Base-by-base conservation (phyloP, 2,329 filamentous ascomycete genomes). In the Ambrosiella beaveri region DNA sequence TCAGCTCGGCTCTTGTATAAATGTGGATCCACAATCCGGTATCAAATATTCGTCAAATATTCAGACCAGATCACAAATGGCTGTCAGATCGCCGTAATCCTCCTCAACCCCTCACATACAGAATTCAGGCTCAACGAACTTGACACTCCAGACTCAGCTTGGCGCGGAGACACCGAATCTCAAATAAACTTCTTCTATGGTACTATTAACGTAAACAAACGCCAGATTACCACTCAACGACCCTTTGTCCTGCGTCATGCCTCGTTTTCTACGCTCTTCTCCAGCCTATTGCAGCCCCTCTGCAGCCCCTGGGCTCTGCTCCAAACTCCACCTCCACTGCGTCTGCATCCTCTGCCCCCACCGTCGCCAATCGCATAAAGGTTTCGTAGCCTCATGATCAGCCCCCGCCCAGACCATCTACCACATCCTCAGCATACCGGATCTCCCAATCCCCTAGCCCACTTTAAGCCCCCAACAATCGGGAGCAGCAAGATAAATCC, bases 401-500 rank as follows among this genome's bases (percentile, higher is more conserved):
- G 3, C 27, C 44, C 44, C 40, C 6, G 11, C 44, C 11, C n/a
- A 15, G 15, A 47, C 44, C 44, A 17, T 17, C n/a, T 8, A 17
- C 8, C 44, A 12, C 44, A 47, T 51, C 55, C 44, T 59, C 51
- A 62, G 61, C 76, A 78, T 7, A 65, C 54, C 58, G 77, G 57
- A 1, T 63, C 62, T 13, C 65, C 67, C 64, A 82, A 83, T 0
- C 79, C 81, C 5, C 72, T 68, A 36, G 75, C 83, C 88, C 87
- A 94, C 61, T 77, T 71, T 65, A 91, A 69, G 60, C 83, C 82
- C 0, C 88, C 88, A 82, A 91, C 87, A 15, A 90, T 76, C 0
- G 80, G 73, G 27, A 89, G 74, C 74, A 86, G 68, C 9, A 84
- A 63, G 9, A 72, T 74, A 59, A 88, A 65, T 1, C 77, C 80